These are phyloP conservation scores for Paracoccidioides lutzii DNA, from an alignment of 2,329 filamentous ascomycete genomes.

Conservation along the genomic window DNA sequence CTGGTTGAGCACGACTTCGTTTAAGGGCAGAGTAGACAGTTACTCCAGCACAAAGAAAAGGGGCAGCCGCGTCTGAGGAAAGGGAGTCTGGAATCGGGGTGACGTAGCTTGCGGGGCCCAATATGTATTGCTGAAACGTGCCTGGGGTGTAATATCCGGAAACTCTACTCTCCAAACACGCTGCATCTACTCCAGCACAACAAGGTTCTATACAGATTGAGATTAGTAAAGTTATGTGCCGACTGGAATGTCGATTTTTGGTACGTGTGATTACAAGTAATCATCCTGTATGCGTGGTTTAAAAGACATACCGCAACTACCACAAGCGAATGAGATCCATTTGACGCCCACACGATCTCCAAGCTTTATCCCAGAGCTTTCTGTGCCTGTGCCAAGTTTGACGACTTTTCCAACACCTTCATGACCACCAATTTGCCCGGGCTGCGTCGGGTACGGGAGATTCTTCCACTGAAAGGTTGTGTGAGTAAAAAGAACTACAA, in stretches of 20 bases:
- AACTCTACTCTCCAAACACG: conserved; percentile 44
- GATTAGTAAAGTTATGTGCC: background rate
- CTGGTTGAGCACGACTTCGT: conserved; percentile 45
- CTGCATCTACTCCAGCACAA: conserved; percentile 41
- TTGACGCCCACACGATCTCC: conserved; percentile 60
- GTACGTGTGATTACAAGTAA: background rate
- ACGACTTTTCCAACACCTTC: conserved; percentile 55
- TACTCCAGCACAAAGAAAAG: conserved; percentile 55
- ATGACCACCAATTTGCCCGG: conserved; percentile 55
- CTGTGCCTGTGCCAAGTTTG: conserved; percentile 49
- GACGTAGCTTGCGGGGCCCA: conserved; percentile 53
- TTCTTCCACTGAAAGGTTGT: conserved; percentile 37
- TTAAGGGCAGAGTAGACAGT: conserved; percentile 55
- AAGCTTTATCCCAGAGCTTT: conserved; percentile 45
- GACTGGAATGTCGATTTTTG: too few species aligned
- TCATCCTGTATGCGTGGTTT: background rate
- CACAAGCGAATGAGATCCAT: conserved; percentile 49
- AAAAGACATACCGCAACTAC: conserved; percentile 33
- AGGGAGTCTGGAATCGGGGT: conserved; percentile 54
- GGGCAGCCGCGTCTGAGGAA: conserved; percentile 48
- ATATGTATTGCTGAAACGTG: conserved; percentile 59
- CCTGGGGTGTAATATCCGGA: conserved; percentile 57
- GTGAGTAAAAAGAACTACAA: background rate
- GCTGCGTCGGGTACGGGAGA: conserved; percentile 46
- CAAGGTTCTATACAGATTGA: conserved; percentile 31